Conservation (phyloP, 768 basidiomycete genomes). For the Lactifluus rugatus region DNA sequence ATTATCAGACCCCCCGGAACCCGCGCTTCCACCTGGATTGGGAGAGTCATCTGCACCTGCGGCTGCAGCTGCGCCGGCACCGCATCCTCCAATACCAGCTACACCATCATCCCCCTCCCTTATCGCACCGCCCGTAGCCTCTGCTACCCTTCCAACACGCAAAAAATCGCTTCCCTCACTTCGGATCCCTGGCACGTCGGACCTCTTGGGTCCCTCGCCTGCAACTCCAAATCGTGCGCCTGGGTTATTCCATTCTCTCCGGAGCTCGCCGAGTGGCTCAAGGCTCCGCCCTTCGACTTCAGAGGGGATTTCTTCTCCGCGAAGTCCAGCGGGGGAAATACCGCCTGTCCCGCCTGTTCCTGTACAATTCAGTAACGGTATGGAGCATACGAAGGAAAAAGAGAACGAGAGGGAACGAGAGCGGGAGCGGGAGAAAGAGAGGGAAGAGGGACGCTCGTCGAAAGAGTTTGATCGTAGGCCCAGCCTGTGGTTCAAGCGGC, state of each 20-base stretch:
- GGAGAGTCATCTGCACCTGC: neutral
- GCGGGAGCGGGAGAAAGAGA: conserved; percentile 25
- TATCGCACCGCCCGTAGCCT: conserved; percentile 13
- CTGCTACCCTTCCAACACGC: conserved; percentile 3
- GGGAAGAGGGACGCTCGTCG: conserved; percentile 23
- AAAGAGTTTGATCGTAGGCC: conserved; percentile 34
- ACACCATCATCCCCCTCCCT: conserved; percentile 23
- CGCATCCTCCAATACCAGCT: conserved; percentile 1
- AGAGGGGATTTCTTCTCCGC: conserved; percentile 20
- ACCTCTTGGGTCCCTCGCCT: conserved; percentile 1
- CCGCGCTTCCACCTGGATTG: conserved; percentile 11
- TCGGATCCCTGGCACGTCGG: conserved; percentile 17
- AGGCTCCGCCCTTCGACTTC: conserved; percentile 10
- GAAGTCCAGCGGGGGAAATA: conserved; percentile 17
- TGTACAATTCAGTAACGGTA: conserved; percentile 24
- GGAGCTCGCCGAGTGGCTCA: conserved; percentile 19
- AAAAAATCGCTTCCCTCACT: conserved; percentile 16
- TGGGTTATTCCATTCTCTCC: conserved; percentile 17
- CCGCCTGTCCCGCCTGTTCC: conserved; percentile 25
- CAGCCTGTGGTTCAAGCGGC: conserved; percentile 46
- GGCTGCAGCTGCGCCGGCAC: neutral
- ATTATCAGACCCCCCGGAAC: neutral
- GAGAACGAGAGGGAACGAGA: conserved; percentile 26
- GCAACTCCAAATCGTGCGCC: conserved; percentile 11
- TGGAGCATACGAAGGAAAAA: conserved; percentile 22